Percentiles rank a stretch among this genome's conserved stretches.
Evolutionary conservation across 1,139 yeast genomes (phyloP).

Genomic region (Blastobotrys capitulatus): DNA sequence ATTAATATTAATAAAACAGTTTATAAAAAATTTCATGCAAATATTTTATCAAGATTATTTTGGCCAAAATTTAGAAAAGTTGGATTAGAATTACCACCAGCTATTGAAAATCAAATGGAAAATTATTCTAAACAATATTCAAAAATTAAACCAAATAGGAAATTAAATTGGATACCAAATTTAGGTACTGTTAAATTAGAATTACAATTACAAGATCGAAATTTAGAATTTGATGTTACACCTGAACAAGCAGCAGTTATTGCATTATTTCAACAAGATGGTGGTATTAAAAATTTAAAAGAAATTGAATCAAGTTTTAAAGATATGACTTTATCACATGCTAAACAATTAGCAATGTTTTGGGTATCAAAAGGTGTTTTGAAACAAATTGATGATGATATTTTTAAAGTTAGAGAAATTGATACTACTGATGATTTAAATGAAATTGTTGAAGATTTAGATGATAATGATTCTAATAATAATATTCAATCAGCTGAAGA

Average conservation of each 20-base stretch:
- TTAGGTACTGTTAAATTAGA: slow-evolving; percentile 60
- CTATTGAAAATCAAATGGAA: slow-evolving; percentile 39
- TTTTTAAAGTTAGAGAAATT: slow-evolving; percentile 19
- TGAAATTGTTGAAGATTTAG: slow-evolving; percentile 16
- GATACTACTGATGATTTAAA: slow-evolving; percentile 16
- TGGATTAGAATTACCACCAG: slow-evolving; percentile 39
- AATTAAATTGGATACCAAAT: slow-evolving; percentile 51
- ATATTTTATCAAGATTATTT: slow-evolving; percentile 38
- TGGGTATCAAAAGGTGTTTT: slow-evolving; percentile 56
- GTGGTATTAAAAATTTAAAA: slow-evolving; percentile 22
- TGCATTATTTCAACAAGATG: slow-evolving; percentile 42
- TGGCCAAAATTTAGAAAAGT: slow-evolving; percentile 48
- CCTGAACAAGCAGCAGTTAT: slow-evolving; percentile 70
- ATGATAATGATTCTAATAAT: slow-evolving; percentile 11
- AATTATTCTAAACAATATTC: slow-evolving; percentile 42
- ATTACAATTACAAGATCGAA: slow-evolving; percentile 46
- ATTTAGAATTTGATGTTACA: slow-evolving; percentile 44
- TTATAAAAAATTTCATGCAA: slow-evolving; percentile 26
- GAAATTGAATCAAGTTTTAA: slow-evolving; percentile 19
- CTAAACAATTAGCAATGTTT: slow-evolving; percentile 29
- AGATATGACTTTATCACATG: slow-evolving; percentile 25
- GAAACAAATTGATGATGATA: slow-evolving; percentile 28
- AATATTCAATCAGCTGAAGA: slow-evolving; percentile 29
- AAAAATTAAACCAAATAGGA: slow-evolving; percentile 42
- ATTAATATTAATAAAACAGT: slow-evolving; percentile 1